Evolutionary conservation across 2,329 filamentous ascomycete species (phyloP).

Genomic region (Sporothrix dimorphospora): DNA sequence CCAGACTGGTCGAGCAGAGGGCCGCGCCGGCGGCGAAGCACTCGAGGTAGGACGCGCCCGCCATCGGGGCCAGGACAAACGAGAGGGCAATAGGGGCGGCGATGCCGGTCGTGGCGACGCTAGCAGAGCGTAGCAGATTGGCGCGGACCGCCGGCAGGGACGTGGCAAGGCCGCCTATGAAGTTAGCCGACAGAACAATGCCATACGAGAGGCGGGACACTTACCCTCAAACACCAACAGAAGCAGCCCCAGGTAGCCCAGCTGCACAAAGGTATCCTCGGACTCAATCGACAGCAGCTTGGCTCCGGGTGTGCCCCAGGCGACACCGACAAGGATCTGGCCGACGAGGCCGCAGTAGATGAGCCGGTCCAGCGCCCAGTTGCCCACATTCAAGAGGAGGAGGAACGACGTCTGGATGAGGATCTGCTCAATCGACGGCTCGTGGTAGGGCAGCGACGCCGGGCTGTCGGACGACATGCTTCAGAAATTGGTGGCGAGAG

Average conservation of each 20-base stretch:
- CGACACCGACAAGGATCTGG: constrained; percentile 70
- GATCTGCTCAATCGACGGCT: constrained; percentile 62
- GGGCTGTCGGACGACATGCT: neutral
- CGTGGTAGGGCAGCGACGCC: constrained; percentile 53
- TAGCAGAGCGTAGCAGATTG: constrained; percentile 62
- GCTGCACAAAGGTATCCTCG: constrained; percentile 61
- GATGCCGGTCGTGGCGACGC: constrained; percentile 69
- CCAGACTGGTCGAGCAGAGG: constrained; percentile 73
- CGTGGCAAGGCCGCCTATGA: constrained; percentile 61
- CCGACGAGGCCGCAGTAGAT: constrained; percentile 73
- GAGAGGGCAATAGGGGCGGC: constrained; percentile 65
- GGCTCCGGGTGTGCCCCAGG: constrained; percentile 69
- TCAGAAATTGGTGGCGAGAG: neutral
- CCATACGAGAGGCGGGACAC: neutral
- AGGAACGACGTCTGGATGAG: constrained; percentile 65
- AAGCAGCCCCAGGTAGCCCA: constrained; percentile 75
- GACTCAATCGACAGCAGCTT: constrained; percentile 58
- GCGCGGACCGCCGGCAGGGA: constrained; percentile 57
- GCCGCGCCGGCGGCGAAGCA: constrained; percentile 74
- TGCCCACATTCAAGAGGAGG: constrained; percentile 62
- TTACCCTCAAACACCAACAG: constrained; percentile 71
- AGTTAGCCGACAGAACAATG: neutral
- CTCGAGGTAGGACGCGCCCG: constrained; percentile 54
- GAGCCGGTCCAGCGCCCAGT: constrained; percentile 59
- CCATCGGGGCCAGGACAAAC: constrained; percentile 58